These are phyloP conservation scores for Chondrus crispus DNA, from an alignment of 23 red algal species.

Conservation along the genomic window DNA sequence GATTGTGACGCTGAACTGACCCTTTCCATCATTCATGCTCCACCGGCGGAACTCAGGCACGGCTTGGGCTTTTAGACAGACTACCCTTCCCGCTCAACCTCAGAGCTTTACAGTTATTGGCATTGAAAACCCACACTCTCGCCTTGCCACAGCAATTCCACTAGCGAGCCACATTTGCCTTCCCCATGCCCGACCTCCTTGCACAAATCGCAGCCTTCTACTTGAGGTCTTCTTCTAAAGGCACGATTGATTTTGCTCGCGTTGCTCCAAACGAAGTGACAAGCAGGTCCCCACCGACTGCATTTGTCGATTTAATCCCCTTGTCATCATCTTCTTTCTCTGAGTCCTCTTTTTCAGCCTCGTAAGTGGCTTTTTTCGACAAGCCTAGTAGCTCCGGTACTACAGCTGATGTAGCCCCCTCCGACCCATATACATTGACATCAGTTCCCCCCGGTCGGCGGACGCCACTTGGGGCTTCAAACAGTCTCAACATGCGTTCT, in stretches of 20 bases:
- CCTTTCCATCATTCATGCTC: too few species aligned
- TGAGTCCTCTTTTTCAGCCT: not conserved
- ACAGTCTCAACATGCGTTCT: slow-evolving; percentile 75
- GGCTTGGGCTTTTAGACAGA: too few species aligned
- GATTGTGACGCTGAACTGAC: too few species aligned
- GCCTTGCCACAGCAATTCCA: too few species aligned
- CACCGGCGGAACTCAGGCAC: too few species aligned
- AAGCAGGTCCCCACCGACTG: slow-evolving; percentile 42
- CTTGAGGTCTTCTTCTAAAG: slow-evolving; percentile 61
- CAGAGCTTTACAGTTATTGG: too few species aligned
- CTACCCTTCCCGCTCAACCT: too few species aligned
- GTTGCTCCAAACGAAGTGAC: slow-evolving; percentile 22
- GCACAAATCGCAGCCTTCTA: too few species aligned
- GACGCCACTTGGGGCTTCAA: slow-evolving; percentile 64
- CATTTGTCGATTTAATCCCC: too few species aligned
- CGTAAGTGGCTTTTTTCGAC: slow-evolving; percentile 73
- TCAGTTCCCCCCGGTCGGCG: slow-evolving; percentile 14
- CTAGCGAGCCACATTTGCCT: too few species aligned
- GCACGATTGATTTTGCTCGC: not conserved
- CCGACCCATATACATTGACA: not conserved
- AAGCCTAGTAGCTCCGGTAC: slow-evolving; percentile 78
- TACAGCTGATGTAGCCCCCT: not conserved
- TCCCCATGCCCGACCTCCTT: too few species aligned
- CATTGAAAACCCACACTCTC: too few species aligned
- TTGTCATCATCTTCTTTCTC: not conserved